Percentiles rank a stretch among this genome's conserved stretches.
These are phyloP conservation scores for Cordyceps cateniannulata DNA, from an alignment of 2,329 filamentous ascomycete genomes.

Conservation along the genomic window DNA sequence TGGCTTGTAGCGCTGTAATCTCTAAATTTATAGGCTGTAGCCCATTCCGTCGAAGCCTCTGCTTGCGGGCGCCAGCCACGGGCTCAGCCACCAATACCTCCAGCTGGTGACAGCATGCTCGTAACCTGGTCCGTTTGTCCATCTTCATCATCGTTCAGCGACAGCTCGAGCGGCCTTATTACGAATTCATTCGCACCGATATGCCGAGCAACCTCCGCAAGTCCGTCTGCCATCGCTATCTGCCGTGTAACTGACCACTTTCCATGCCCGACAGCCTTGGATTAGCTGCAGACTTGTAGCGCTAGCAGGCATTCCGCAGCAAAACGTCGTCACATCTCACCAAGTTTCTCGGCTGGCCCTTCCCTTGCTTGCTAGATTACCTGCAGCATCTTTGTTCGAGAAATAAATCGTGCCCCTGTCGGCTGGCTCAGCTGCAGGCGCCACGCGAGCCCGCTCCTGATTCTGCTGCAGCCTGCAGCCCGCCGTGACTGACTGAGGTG, in stretches of 20 bases:
- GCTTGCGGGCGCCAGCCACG: background rate
- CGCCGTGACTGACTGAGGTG: background rate
- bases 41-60: background rate
- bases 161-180: background rate
- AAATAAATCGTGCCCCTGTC: background rate
- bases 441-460: background rate
- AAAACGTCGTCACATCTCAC: background rate
- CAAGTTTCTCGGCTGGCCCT: background rate
- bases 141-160: background rate
- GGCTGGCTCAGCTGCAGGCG: conserved; percentile 2
- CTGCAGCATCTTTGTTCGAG: background rate
- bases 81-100: background rate
- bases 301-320: conserved; percentile 10
- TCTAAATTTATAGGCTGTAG: too few species aligned
- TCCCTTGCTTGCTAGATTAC: background rate
- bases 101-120: background rate
- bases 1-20: background rate
- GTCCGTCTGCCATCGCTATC: background rate
- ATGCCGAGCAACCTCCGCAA: conserved; percentile 1
- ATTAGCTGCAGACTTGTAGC: background rate
- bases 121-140: background rate
- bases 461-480: background rate
- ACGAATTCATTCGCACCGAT: background rate
- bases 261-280: background rate
- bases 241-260: background rate